Conservation (phyloP, 768 basidiomycete genomes). For the Tylopilus cervinicoccineus region DNA sequence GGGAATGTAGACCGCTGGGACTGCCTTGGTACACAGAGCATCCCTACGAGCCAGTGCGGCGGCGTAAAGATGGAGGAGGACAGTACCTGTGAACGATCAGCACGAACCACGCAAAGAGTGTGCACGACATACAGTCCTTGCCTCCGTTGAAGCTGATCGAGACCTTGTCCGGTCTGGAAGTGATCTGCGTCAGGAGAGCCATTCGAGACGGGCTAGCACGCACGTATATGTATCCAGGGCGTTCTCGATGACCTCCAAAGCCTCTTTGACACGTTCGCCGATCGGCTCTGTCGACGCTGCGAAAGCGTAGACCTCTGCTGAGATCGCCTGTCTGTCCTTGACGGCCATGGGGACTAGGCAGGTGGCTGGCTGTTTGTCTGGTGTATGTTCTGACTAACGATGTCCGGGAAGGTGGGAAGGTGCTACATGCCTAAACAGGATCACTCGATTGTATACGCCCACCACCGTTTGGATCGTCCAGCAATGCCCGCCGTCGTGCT, state of each 20-base stretch:
- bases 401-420: background rate
- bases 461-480: background rate
- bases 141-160: constrained; percentile 98
- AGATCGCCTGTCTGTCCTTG: constrained; percentile 52
- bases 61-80: constrained; percentile 86
- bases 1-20: constrained; percentile 81
- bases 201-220: constrained; percentile 30
- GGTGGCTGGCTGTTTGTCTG: background rate
- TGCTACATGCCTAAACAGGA: background rate
- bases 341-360: constrained; percentile 2
- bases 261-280: constrained; percentile 65
- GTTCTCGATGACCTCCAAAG: constrained; percentile 75
- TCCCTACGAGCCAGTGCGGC: constrained; percentile 56
- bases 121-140: constrained; percentile 80
- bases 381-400: no score
- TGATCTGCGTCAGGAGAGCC: constrained; percentile 7
- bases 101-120: background rate
- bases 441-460: background rate
- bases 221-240: constrained; percentile 80
- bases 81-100: constrained; percentile 62
- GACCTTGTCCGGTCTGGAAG: constrained; percentile 56
- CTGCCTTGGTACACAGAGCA: constrained; percentile 38
- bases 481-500: constrained; percentile 51
- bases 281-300: constrained; percentile 54
- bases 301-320: constrained; percentile 57